Evolutionary conservation across 2,329 filamentous ascomycete genomes (phyloP).

Genomic region (Aspergillus tamarii): DNA sequence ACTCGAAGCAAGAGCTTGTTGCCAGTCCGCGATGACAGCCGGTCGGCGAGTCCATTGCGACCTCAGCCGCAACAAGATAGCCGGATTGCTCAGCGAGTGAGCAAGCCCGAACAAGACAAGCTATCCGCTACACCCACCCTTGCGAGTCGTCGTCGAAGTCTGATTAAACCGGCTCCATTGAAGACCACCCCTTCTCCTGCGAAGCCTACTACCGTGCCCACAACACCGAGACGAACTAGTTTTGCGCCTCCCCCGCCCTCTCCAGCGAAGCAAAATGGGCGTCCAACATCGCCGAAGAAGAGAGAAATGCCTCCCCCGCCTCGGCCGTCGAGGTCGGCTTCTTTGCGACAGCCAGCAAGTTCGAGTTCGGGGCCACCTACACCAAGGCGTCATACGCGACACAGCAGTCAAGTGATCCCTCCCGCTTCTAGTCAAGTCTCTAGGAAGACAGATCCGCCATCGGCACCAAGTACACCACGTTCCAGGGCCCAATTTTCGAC

Average conservation of each 20-base stretch:
- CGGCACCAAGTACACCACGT: slow-evolving; percentile 24
- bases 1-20: slow-evolving; percentile 36
- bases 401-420: slow-evolving; percentile 39
- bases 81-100: slow-evolving; percentile 23
- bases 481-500: slow-evolving; percentile 38
- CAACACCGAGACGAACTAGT: slow-evolving; percentile 24
- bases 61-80: slow-evolving; percentile 23
- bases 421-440: slow-evolving; percentile 17
- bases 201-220: slow-evolving; percentile 20
- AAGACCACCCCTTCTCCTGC: slow-evolving; percentile 20
- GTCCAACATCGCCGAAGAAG: slow-evolving; percentile 32
- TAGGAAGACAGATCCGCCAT: slow-evolving; percentile 23
- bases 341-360: slow-evolving; percentile 38
- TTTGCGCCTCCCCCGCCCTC: slow-evolving; percentile 25
- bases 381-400: slow-evolving; percentile 34
- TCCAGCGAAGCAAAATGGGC: slow-evolving; percentile 22
- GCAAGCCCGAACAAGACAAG: slow-evolving; percentile 15
- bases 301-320: slow-evolving; percentile 39
- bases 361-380: slow-evolving; percentile 22
- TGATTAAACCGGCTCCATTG: slow-evolving; percentile 31
- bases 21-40: slow-evolving; percentile 24
- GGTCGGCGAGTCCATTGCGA: slow-evolving; percentile 19
- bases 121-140: slow-evolving; percentile 9
- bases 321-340: slow-evolving; percentile 40
- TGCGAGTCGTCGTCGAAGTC: slow-evolving; percentile 32